Base-by-base conservation (phyloP, 169 alveolate species). In the Babesia sp. region DNA sequence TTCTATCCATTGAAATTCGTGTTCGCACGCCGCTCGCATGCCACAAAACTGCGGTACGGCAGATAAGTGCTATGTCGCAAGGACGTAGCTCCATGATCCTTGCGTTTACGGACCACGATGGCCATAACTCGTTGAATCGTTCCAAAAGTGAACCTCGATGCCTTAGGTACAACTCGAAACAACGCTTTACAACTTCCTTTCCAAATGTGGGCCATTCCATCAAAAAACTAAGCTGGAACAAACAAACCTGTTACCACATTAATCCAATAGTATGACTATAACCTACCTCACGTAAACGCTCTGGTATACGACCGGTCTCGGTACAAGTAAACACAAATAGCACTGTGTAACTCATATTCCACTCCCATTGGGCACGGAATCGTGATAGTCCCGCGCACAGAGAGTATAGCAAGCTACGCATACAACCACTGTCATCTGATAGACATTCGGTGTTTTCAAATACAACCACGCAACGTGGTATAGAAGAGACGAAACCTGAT, bases 101-200 rank as follows among this genome's bases (percentile, higher is more conserved):
- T 33, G 22, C 14, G 50, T 64, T 61, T 26, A 8, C 28, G 3
- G 39, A 37, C 74, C 74, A 64, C 39, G 51, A 1, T 2, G 74
- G 74, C 74, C 74, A 64, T 44, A 64, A 11, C 63, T 64, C 63
- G 12, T 42, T 42, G 61, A 77, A 54, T 24, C 74, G 33, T 7
- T 67, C 73, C 26, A 67, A 26, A 34, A 68, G 48, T 14, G 39
- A n/a, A 4, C 79, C 71, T n/a, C 86, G 59, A 42, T 54, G 61
- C 33, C 59, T 3, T 5, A 77, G 58, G 64, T 61, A 77, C 51
- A 77, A 33, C 69, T 77, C 82, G 42, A 77, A 70, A 57, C 86
- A 77, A 20, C 22, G 44, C 39, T 20, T 42, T 2, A 29, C 54
- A 11, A 31, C 48, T 11, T 9, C 8, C 4, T 11, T 22, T 11